Conservation (phyloP, 164 flowering plant genomes). For the Chimonanthus praecox region DNA sequence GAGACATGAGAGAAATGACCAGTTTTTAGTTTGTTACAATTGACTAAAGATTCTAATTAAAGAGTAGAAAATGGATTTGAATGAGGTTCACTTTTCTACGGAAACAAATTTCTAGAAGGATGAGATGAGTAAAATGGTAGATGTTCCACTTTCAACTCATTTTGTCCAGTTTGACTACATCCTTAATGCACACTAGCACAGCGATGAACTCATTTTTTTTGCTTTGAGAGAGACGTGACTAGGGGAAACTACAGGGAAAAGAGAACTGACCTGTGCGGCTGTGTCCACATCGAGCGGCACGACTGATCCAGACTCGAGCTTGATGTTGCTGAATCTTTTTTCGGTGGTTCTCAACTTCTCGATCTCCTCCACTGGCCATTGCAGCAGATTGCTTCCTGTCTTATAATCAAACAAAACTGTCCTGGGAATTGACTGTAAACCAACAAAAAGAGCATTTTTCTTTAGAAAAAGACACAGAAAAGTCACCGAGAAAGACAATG, state of each 20-base stretch:
- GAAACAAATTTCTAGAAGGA: no score
- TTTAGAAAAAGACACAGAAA: conserved; percentile 2
- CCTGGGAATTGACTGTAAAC: conserved; percentile 58
- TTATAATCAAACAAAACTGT: conserved; percentile 47
- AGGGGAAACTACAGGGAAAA: conserved; percentile 1
- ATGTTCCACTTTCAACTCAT: no score
- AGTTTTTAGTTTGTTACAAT: no score
- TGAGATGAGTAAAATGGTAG: no score
- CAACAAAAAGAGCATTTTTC: neutral
- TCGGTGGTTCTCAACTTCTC: conserved; percentile 50
- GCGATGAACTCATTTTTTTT: neutral
- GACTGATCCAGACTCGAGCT: conserved; percentile 47
- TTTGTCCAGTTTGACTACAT: no score
- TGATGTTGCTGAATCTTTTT: conserved; percentile 27
- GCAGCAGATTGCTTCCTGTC: conserved; percentile 59
- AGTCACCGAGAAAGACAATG: neutral
- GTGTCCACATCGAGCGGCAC: conserved; percentile 42
- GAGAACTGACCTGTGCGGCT: conserved; percentile 41
- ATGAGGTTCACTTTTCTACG: no score
- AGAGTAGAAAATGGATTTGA: no score
- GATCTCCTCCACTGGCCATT: conserved; percentile 82
- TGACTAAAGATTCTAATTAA: no score
- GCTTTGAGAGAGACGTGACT: neutral
- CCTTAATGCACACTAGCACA: no score
- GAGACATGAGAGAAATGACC: no score